phyloP scores from a whole-genome alignment of 441 rosid species.

The Geranium incanum region DNA sequence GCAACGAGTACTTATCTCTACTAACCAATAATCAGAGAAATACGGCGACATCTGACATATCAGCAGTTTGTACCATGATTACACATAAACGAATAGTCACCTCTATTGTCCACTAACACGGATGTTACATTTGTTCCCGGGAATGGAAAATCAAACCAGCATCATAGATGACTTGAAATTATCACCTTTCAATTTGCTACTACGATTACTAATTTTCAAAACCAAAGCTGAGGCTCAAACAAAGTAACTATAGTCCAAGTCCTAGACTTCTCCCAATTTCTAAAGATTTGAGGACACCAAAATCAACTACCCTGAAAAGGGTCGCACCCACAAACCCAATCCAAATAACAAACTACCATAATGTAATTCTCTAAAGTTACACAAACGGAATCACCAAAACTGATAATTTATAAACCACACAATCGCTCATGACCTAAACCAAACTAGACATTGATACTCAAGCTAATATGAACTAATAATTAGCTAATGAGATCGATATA shows the following conservation, averaged over 20 bases:
- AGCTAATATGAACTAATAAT: neutral
- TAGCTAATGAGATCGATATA: neutral
- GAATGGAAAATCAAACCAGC: neutral
- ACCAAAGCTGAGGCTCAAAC: neutral
- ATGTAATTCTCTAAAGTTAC: neutral
- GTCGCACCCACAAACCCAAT: neutral
- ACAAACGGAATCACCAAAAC: neutral
- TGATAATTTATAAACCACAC: neutral
- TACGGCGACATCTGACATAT: neutral
- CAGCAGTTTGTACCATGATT: neutral
- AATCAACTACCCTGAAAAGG: neutral
- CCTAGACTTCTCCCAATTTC: neutral
- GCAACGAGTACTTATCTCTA: neutral
- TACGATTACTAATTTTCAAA: neutral
- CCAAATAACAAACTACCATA: neutral
- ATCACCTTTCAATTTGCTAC: neutral
- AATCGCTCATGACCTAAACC: constrained; percentile 21
- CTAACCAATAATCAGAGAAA: neutral
- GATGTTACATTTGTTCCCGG: neutral
- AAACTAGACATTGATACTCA: neutral
- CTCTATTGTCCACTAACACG: neutral
- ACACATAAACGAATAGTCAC: neutral
- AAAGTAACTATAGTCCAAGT: neutral
- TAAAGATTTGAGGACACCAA: neutral
- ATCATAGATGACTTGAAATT: neutral